Percentiles rank a stretch among this genome's conserved stretches.
These are phyloP conservation scores for Glycine latifolia DNA, from an alignment of 306 rosid genomes.

Conservation along the genomic window DNA sequence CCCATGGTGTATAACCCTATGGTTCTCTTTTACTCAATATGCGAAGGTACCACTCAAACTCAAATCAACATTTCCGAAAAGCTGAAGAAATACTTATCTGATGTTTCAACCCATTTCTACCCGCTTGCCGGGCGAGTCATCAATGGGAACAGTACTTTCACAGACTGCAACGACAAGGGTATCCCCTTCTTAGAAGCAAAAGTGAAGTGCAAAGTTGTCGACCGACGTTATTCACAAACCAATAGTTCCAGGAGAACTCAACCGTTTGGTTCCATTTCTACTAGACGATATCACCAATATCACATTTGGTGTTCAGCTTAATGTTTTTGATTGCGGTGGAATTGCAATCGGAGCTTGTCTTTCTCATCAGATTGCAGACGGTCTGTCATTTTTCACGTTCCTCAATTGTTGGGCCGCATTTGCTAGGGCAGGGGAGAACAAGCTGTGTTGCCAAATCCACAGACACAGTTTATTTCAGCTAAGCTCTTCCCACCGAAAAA, in stretches of 20 bases:
- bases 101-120: conserved; percentile 10
- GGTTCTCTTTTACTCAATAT: conserved; percentile 47
- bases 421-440: conserved; percentile 14
- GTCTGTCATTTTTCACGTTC: conserved; percentile 52
- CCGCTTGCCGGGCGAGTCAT: conserved; percentile 59
- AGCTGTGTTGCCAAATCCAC: conserved; percentile 36
- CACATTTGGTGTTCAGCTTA: conserved; percentile 62
- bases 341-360: conserved; percentile 60
- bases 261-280: conserved; percentile 58
- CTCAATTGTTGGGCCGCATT: conserved; percentile 58
- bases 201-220: conserved; percentile 50
- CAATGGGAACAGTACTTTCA: conserved; percentile 3
- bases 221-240: conserved; percentile 53
- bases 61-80: too few relatives aligned
- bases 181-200: conserved; percentile 56
- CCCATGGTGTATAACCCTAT: conserved; percentile 53
- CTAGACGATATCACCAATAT: conserved; percentile 47
- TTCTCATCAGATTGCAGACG: conserved; percentile 70
- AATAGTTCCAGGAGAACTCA: conserved; percentile 48
- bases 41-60: neutral
- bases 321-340: conserved; percentile 63
- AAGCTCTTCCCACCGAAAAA: conserved; percentile 65
- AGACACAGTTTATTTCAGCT: conserved; percentile 47
- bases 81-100: too few relatives aligned
- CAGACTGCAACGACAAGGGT: conserved; percentile 64